Evolutionary conservation across 495 filamentous ascomycete genomes (phyloP), one percentile per base, ranked within the genome.

Genomic region (Cercophora scortea): DNA sequence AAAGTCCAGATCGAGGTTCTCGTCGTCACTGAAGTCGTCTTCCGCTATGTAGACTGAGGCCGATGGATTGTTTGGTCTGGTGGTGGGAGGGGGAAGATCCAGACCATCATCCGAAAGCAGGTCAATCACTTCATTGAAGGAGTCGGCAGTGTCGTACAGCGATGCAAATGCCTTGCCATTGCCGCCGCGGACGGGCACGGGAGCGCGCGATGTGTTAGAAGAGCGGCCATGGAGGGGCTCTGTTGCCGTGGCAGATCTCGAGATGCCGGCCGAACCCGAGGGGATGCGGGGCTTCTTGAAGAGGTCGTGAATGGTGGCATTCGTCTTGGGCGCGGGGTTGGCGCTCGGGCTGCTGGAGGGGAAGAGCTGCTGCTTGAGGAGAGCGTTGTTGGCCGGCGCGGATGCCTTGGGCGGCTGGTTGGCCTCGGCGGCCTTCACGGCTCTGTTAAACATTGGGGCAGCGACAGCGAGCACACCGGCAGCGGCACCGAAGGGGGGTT

Each of bases 1-100:
- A 50, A 79, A 78, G 51, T 87, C 81, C 13, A 86, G 61, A 43
- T 88, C 80, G 8, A 87, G 66, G 33, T 85, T 79, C 3, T 76
- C 68, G 53, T 89, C 84, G 53, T 85, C 81, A 56, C 84, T 83
- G 60, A 89, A 87, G 54, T 89, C 86, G 48, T 82, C 75, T 46
- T 84, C 81, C 48, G 74, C 73, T 56, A 81, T 77, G 51, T 74
- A 74, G 12, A 83, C 72, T 32, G 65, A 35, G 61, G 47, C 25
- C 25, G 25, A 25, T 25, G 25, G 25, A 25, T 25, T 25, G 25
- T 5, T 25, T 25, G 4, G 32, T 45, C 41, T 48, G 45, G 15
- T 48, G 45, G 15, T 16, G 17, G 12, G 48, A 47, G 0, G 46
- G 33, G 38, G 13, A 32, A 6, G 50, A 34, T 1, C 13, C 8